Evolutionary conservation across 306 rosid genomes (phyloP).

Genomic region (Lablab purpureus): DNA sequence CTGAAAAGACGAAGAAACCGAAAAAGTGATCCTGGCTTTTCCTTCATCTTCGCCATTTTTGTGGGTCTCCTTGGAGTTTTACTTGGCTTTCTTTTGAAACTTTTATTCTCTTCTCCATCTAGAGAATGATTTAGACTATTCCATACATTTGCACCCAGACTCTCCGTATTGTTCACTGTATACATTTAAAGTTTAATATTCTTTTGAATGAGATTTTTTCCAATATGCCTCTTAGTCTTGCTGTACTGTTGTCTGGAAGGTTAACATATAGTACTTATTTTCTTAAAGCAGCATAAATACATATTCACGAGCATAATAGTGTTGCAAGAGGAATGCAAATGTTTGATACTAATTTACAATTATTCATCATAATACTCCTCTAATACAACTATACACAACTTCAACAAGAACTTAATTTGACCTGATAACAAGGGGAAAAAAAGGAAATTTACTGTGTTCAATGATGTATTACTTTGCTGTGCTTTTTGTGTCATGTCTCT

Average conservation of each 20-base stretch:
- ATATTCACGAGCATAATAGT: background rate
- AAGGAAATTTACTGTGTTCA: too few species aligned
- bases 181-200: constrained; percentile 51
- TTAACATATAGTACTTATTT: background rate
- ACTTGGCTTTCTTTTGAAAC: constrained; percentile 85
- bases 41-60: constrained; percentile 69
- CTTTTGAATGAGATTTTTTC: constrained; percentile 45
- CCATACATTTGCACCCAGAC: constrained; percentile 43
- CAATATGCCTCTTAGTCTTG: constrained; percentile 5
- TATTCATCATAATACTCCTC: too few species aligned
- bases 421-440: too few species aligned
- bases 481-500: too few species aligned
- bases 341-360: too few species aligned
- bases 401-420: too few species aligned
- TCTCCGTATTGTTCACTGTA: constrained; percentile 41
- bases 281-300: background rate
- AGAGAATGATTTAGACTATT: constrained; percentile 51
- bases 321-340: background rate
- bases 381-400: too few species aligned
- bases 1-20: constrained; percentile 68
- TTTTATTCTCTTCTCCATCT: constrained; percentile 72
- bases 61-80: constrained; percentile 84
- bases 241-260: background rate
- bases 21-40: constrained; percentile 72
- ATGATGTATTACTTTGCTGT: too few species aligned